These are phyloP conservation scores for Plantago major DNA, from an alignment of 257 asterid species.

Conservation along the genomic window DNA sequence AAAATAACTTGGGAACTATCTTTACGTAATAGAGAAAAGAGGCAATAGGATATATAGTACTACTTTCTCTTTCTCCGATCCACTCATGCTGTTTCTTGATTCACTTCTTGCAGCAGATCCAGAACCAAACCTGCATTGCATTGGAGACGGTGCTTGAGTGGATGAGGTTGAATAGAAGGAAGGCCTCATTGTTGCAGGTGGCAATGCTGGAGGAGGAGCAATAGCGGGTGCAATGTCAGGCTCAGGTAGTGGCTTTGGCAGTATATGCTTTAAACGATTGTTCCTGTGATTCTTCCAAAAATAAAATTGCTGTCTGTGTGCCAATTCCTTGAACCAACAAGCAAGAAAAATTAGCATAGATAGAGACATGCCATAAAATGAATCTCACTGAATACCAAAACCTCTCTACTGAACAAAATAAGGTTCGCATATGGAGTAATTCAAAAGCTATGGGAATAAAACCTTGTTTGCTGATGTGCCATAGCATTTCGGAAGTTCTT, in stretches of 20 bases:
- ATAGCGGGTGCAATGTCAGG: conserved; percentile 39
- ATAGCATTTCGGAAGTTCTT: conserved; percentile 78
- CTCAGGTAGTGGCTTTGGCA: conserved; percentile 83
- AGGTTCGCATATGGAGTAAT: background rate
- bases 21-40: conserved; percentile 1
- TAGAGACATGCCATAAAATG: conserved; percentile 6
- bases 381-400: background rate
- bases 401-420: too few species aligned
- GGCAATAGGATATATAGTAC: conserved; percentile 3
- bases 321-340: conserved; percentile 61
- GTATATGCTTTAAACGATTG: conserved; percentile 91
- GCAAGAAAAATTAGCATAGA: conserved; percentile 17
- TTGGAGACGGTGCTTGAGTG: conserved; percentile 49
- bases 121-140: conserved; percentile 56
- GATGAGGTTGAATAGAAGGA: conserved; percentile 35
- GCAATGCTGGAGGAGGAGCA: conserved; percentile 39
- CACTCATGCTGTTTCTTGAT: conserved; percentile 44
- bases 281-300: conserved; percentile 91
- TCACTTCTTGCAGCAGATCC: conserved; percentile 64
- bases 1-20: conserved; percentile 9
- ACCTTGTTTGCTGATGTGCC: conserved; percentile 98
- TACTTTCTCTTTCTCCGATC: conserved; percentile 90
- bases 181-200: conserved; percentile 28
- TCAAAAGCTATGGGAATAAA: background rate
- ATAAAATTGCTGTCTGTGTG: conserved; percentile 92